Evolutionary conservation across 225 moss, liverwort and hornwort species (phyloP).

Genomic region (Asterella californica): DNA sequence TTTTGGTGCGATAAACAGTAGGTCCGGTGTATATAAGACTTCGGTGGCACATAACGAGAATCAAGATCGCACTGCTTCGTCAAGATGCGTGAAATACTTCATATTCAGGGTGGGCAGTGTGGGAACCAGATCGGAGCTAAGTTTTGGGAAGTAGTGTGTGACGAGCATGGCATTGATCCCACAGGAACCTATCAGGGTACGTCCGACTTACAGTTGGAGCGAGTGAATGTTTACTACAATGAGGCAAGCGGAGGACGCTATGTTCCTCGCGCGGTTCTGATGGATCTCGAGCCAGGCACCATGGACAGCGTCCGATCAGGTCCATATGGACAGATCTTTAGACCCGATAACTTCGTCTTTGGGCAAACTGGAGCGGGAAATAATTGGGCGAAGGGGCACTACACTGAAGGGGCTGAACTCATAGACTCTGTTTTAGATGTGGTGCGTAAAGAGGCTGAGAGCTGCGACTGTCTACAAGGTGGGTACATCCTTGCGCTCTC

Average conservation of each 20-base stretch:
- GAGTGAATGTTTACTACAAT: conserved; percentile 50
- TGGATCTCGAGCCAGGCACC: conserved; percentile 51
- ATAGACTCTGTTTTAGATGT: conserved; percentile 50
- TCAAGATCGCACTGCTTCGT: neutral
- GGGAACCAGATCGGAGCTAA: conserved; percentile 52
- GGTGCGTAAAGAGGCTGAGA: conserved; percentile 45
- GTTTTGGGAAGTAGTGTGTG: conserved; percentile 50
- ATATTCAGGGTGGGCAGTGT: conserved; percentile 53
- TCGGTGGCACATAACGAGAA: neutral
- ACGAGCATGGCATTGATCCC: conserved; percentile 52
- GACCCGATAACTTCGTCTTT: conserved; percentile 50
- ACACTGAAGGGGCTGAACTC: conserved; percentile 47
- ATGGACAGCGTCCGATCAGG: conserved; percentile 50
- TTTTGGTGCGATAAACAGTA: neutral
- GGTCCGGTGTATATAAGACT: neutral
- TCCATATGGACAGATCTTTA: conserved; percentile 48
- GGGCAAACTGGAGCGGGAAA: conserved; percentile 48
- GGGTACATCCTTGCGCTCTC: neutral
- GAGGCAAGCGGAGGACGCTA: conserved; percentile 48
- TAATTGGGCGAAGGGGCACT: conserved; percentile 48
- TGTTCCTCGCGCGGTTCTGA: conserved; percentile 44
- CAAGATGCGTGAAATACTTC: conserved; percentile 53
- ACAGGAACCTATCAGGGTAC: conserved; percentile 45
- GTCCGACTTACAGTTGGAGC: conserved; percentile 45
- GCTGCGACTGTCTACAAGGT: conserved; percentile 50